Evolutionary conservation across 2,329 filamentous ascomycete genomes (phyloP).

Genomic region (Monilinia fructicola): DNA sequence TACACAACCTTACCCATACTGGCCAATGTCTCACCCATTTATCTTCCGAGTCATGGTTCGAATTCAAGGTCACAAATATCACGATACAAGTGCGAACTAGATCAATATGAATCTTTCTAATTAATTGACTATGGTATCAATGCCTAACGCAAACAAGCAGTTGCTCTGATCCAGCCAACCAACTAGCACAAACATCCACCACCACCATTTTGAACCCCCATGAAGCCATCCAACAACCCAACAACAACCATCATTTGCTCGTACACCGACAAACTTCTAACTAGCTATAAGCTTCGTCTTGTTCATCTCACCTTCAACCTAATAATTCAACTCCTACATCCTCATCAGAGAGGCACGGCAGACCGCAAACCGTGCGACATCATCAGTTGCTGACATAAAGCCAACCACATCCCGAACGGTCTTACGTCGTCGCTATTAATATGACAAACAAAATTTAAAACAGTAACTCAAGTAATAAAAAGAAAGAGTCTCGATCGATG

Average conservation of each 20-base stretch:
- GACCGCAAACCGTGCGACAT: slow-evolving; percentile 19
- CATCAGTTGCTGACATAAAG: slow-evolving; percentile 21
- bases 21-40: not conserved
- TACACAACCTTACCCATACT: slow-evolving; percentile 3
- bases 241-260: slow-evolving; percentile 5
- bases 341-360: slow-evolving; percentile 17
- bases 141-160: slow-evolving; percentile 12
- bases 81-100: not conserved
- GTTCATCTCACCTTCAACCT: slow-evolving; percentile 5
- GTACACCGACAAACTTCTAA: slow-evolving; percentile 12
- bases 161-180: slow-evolving; percentile 12
- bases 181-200: slow-evolving; percentile 17
- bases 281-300: slow-evolving; percentile 16
- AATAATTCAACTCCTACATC: slow-evolving; percentile 7
- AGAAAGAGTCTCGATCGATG: slow-evolving; percentile 18
- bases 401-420: slow-evolving; percentile 22
- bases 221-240: slow-evolving; percentile 21
- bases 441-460: slow-evolving; percentile 26
- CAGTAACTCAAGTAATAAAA: slow-evolving; percentile 18
- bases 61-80: not conserved
- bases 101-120: slow-evolving; percentile 23
- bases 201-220: slow-evolving; percentile 13
- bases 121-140: slow-evolving; percentile 22
- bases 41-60: not conserved
- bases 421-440: slow-evolving; percentile 32